These are phyloP conservation scores for Xylaria flabelliformis DNA, from an alignment of 495 filamentous ascomycete species.

Conservation along the genomic window DNA sequence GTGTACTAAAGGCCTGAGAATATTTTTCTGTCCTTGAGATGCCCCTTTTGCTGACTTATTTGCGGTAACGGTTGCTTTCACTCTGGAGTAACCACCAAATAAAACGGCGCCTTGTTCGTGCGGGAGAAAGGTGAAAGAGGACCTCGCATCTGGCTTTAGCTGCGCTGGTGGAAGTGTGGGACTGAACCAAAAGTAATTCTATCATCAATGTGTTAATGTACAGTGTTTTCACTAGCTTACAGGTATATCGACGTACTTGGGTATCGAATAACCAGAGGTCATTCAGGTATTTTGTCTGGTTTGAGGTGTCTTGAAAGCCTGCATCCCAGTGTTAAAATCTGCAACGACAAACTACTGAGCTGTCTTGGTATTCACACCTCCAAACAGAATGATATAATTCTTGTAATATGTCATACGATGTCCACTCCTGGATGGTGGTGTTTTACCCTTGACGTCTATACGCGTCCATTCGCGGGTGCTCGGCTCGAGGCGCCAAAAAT, in stretches of 20 bases:
- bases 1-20: constrained; percentile 85
- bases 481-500: constrained; percentile 93
- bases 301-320: constrained; percentile 94
- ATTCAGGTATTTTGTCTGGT: constrained; percentile 86
- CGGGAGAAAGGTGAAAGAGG: constrained; percentile 87
- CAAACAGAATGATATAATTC: constrained; percentile 53
- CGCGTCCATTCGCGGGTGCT: constrained; percentile 85
- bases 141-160: constrained; percentile 86
- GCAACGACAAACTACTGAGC: constrained; percentile 21
- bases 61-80: constrained; percentile 67
- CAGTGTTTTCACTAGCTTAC: constrained; percentile 52
- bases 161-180: constrained; percentile 73
- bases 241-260: constrained; percentile 27
- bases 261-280: constrained; percentile 72
- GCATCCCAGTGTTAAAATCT: constrained; percentile 74
- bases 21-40: constrained; percentile 63
- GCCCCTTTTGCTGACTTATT: constrained; percentile 68
- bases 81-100: constrained; percentile 91
- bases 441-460: constrained; percentile 84
- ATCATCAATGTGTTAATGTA: constrained; percentile 48
- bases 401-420: constrained; percentile 97
- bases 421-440: constrained; percentile 86
- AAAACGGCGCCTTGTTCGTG: constrained; percentile 88
- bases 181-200: constrained; percentile 77
- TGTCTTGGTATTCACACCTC: constrained; percentile 33